Evolutionary conservation across 2,329 filamentous ascomycete genomes (phyloP).

Genomic region (Aspergillus hortae): DNA sequence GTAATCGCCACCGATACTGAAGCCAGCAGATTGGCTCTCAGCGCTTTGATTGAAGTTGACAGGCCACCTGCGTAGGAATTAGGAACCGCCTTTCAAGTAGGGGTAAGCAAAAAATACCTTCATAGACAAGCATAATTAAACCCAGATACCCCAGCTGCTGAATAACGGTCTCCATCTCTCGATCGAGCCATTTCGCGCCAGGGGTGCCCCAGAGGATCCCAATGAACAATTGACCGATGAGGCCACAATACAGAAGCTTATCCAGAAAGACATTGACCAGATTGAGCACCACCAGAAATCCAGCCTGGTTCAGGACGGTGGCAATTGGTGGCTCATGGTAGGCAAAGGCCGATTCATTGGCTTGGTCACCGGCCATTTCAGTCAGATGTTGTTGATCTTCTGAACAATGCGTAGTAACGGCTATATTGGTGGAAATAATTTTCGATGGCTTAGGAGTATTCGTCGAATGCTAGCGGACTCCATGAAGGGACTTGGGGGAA

Average conservation of each 20-base stretch:
- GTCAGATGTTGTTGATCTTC: background rate
- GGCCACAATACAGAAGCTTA: slow-evolving; percentile 62
- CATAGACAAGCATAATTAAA: slow-evolving; percentile 67
- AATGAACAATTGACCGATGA: slow-evolving; percentile 68
- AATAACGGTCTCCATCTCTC: slow-evolving; percentile 51
- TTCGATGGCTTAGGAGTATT: background rate
- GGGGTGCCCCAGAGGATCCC: slow-evolving; percentile 69
- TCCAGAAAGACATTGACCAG: slow-evolving; percentile 56
- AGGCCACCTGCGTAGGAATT: slow-evolving; percentile 19
- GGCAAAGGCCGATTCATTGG: slow-evolving; percentile 34
- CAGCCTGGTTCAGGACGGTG: slow-evolving; percentile 57
- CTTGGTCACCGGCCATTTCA: background rate
- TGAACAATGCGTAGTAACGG: no score
- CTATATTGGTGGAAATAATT: slow-evolving; percentile 1
- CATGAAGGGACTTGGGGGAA: background rate
- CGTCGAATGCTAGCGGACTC: background rate
- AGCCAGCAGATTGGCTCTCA: slow-evolving; percentile 59
- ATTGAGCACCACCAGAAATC: slow-evolving; percentile 63
- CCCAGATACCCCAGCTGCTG: slow-evolving; percentile 70
- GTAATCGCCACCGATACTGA: slow-evolving; percentile 62
- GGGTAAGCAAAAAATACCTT: slow-evolving; percentile 47
- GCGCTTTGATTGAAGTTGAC: slow-evolving; percentile 39
- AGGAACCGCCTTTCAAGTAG: background rate
- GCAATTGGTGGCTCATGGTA: slow-evolving; percentile 63
- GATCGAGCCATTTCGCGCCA: slow-evolving; percentile 57